Percentiles rank a stretch among this genome's conserved stretches.
Evolutionary conservation across 2,329 filamentous ascomycete species (phyloP).

Genomic region (Lanzia echinophila): DNA sequence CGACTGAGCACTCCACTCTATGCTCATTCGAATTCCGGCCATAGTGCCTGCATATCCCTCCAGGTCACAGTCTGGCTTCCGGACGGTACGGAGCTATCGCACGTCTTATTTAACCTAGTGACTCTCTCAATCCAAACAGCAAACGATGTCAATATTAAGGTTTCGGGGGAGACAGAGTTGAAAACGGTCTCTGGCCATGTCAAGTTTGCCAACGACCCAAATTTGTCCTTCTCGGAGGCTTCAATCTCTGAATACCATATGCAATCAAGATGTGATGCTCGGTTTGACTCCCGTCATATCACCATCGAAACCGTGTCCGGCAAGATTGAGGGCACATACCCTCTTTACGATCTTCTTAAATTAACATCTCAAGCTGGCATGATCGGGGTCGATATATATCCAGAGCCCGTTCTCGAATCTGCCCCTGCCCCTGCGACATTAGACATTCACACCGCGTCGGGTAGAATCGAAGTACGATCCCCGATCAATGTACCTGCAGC

Average conservation of each 20-base stretch:
- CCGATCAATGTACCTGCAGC: conserved; percentile 11
- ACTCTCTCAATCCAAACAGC: conserved; percentile 18
- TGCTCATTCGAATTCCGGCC: conserved; percentile 8
- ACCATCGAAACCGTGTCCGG: conserved; percentile 24
- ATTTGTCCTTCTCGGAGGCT: background rate
- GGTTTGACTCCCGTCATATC: conserved; percentile 20
- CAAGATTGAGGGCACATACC: conserved; percentile 23
- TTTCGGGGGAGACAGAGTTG: conserved; percentile 18
- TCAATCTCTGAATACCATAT: conserved; percentile 9
- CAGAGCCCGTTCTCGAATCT: conserved; percentile 16
- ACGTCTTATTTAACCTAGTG: conserved; percentile 18
- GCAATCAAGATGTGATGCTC: background rate
- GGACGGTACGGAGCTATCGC: conserved; percentile 21
- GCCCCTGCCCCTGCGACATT: conserved; percentile 23
- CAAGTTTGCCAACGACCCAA: conserved; percentile 15
- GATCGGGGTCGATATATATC: conserved; percentile 18
- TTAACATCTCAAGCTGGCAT: conserved; percentile 22
- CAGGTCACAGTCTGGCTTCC: conserved; percentile 29
- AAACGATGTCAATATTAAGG: conserved; percentile 23
- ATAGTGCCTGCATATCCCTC: conserved; percentile 24
- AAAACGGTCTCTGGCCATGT: conserved; percentile 20
- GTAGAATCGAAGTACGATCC: conserved; percentile 20
- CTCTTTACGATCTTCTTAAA: conserved; percentile 24
- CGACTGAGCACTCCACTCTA: conserved; percentile 23
- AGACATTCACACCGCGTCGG: conserved; percentile 21